Conservation (phyloP, 2,329 filamentous ascomycete species). For the Colletotrichum zoysiae region DNA sequence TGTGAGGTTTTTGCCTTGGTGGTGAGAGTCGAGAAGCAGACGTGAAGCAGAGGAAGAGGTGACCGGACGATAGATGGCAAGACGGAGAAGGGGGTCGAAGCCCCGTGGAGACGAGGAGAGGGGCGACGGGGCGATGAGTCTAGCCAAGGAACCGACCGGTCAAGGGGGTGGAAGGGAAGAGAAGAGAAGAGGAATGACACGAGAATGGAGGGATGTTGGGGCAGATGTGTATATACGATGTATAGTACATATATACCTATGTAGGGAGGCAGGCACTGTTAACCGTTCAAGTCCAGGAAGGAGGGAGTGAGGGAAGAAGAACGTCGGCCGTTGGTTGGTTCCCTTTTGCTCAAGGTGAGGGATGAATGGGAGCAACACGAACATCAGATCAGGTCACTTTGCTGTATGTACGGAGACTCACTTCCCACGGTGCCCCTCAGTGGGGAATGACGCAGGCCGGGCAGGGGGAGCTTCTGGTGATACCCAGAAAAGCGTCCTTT, state of each 20-base stretch:
- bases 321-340: neutral
- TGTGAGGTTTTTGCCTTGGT: neutral
- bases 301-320: no score
- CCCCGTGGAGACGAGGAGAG: conserved; percentile 14
- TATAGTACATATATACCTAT: conserved; percentile 2
- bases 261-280: neutral
- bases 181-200: neutral
- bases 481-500: neutral
- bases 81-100: conserved; percentile 9
- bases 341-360: neutral
- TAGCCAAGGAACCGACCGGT: neutral
- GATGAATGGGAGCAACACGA: neutral
- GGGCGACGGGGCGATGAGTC: conserved; percentile 2
- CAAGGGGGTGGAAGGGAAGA: no score
- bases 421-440: conserved; percentile 32
- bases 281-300: neutral
- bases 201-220: neutral
- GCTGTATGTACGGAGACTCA: neutral
- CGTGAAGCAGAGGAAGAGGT: neutral
- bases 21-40: neutral
- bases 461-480: conserved; percentile 21
- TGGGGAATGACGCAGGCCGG: conserved; percentile 40
- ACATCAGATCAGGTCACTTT: conserved; percentile 40
- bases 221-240: neutral
- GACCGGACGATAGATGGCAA: neutral